These are phyloP conservation scores for Citropsis articulata DNA, from an alignment of 345 rosid genomes.

Conservation along the genomic window DNA sequence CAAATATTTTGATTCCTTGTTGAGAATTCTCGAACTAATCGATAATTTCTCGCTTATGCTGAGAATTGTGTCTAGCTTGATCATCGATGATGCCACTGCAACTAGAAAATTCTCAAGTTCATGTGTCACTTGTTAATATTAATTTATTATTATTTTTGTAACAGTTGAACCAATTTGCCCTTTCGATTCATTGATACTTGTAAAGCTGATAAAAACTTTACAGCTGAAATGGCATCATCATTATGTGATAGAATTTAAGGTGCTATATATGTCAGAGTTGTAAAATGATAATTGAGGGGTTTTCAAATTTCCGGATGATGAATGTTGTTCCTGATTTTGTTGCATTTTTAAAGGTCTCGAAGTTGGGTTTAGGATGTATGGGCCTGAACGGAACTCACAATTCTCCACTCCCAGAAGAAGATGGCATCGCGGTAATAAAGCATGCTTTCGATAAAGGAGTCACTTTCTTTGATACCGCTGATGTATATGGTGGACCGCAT, in stretches of 20 bases:
- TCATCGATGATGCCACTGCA: not conserved
- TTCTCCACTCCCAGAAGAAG: not conserved
- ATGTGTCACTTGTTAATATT: not conserved
- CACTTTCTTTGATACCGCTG: constrained; percentile 47
- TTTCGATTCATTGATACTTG: not conserved
- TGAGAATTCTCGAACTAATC: not conserved
- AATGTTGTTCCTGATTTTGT: not conserved
- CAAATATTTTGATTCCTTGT: not conserved
- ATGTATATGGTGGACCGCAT: constrained; percentile 4
- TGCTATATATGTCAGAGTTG: not conserved
- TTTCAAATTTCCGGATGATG: not conserved
- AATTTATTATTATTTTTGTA: too few species aligned
- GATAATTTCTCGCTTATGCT: not conserved
- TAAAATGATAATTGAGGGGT: not conserved
- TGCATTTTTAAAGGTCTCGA: not conserved
- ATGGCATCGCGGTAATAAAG: not conserved
- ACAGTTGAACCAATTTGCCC: not conserved
- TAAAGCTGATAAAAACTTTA: not conserved
- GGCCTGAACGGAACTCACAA: constrained; percentile 18
- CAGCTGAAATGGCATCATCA: not conserved
- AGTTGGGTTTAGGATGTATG: constrained; percentile 13
- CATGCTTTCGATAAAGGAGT: constrained; percentile 38
- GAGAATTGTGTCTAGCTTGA: not conserved
- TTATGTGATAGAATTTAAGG: not conserved
- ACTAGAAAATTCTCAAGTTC: not conserved